Percentiles rank a stretch among this genome's conserved stretches.
Evolutionary conservation across 1,284 basidiomycete species (phyloP).

Genomic region (Schizopora paradoxa): DNA sequence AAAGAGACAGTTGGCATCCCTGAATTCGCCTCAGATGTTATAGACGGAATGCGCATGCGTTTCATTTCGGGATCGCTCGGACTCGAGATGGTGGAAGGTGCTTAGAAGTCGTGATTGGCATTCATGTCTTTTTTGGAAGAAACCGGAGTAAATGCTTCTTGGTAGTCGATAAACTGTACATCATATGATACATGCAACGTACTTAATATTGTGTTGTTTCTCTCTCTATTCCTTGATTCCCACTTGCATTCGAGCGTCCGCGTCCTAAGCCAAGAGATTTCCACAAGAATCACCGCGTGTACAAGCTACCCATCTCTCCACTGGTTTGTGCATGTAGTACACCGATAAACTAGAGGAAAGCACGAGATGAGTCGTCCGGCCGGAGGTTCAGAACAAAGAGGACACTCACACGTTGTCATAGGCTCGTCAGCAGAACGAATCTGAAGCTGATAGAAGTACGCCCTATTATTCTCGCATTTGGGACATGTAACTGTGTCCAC

Average conservation of each 20-base stretch:
- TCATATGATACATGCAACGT: no score
- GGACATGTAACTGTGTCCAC: constrained; percentile 68
- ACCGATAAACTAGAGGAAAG: constrained; percentile 16
- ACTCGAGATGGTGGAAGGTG: no score
- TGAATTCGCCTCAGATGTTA: constrained; percentile 33
- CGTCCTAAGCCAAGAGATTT: no score
- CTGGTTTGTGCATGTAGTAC: constrained; percentile 16
- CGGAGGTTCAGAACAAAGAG: constrained; percentile 12
- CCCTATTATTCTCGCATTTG: constrained; percentile 84
- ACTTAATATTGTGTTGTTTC: no score
- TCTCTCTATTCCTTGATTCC: no score
- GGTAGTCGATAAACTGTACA: no score
- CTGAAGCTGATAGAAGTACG: constrained; percentile 95
- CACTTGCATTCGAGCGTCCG: no score
- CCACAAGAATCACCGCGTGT: constrained; percentile 7
- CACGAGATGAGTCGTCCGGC: constrained; percentile 2
- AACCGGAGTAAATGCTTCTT: no score
- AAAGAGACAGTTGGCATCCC: constrained; percentile 32
- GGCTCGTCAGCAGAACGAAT: constrained; percentile 96
- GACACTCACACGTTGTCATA: constrained; percentile 87
- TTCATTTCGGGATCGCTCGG: constrained; percentile 30
- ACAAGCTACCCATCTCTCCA: constrained; percentile 16
- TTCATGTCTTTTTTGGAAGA: no score
- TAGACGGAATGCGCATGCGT: constrained; percentile 29
- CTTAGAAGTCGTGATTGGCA: no score